A percentile compares a stretch with the other conserved stretches of the same genome.
These are phyloP conservation scores for Alternaria burnsii DNA, from an alignment of 2,329 filamentous ascomycete species.

Conservation along the genomic window DNA sequence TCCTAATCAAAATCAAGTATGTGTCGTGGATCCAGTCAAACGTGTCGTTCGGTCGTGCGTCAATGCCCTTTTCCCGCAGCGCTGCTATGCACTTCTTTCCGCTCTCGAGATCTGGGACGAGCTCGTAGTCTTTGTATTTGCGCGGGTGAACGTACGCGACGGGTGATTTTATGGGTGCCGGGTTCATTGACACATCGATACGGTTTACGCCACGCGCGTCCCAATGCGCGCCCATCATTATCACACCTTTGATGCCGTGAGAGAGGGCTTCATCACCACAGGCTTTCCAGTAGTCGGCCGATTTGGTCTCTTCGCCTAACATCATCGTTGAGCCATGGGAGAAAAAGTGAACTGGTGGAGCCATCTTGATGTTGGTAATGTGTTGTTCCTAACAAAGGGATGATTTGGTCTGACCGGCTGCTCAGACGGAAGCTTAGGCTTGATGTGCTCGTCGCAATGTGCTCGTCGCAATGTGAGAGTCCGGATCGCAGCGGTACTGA, in stretches of 20 bases:
- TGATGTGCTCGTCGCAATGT: neutral
- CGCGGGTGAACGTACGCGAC: conserved; percentile 72
- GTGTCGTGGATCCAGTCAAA: conserved; percentile 80
- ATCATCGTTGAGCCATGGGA: conserved; percentile 78
- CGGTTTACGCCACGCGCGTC: conserved; percentile 62
- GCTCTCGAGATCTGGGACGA: conserved; percentile 66
- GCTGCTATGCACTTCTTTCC: conserved; percentile 61
- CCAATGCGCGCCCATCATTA: conserved; percentile 78
- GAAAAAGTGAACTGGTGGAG: conserved; percentile 70
- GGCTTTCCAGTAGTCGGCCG: conserved; percentile 71
- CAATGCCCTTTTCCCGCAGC: conserved; percentile 63
- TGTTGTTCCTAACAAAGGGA: neutral
- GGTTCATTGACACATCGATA: conserved; percentile 69
- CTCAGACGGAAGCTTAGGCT: neutral
- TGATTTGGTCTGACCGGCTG: neutral
- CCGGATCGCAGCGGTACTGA: neutral
- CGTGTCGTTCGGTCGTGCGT: conserved; percentile 60
- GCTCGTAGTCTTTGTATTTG: conserved; percentile 70
- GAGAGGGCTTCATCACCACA: conserved; percentile 70
- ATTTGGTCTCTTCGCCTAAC: conserved; percentile 70
- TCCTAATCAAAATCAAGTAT: conserved; percentile 72
- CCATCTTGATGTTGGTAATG: conserved; percentile 22
- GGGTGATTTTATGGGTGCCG: conserved; percentile 67
- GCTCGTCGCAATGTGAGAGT: neutral
- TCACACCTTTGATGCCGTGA: conserved; percentile 66